Evolutionary conservation across 2,329 filamentous ascomycete species (phyloP).

Genomic region (Massarina eburnea): DNA sequence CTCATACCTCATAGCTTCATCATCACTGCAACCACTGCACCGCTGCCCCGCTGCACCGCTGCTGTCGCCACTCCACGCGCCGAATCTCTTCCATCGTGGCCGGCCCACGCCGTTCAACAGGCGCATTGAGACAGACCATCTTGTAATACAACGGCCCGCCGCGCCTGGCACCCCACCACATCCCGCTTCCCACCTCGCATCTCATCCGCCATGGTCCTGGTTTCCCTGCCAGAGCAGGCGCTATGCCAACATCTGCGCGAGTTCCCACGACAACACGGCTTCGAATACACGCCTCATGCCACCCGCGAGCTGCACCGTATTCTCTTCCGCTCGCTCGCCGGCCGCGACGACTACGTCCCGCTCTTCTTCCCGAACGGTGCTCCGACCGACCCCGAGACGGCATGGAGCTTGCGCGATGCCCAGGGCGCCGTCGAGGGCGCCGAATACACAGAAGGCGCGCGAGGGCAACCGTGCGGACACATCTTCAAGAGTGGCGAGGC

Average conservation of each 20-base stretch:
- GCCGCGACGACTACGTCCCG: slow-evolving; percentile 71
- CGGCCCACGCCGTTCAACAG: slow-evolving; percentile 16
- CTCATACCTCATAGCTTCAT: neutral
- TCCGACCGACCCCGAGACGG: slow-evolving; percentile 55
- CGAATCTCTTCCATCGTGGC: slow-evolving; percentile 10
- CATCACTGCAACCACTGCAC: slow-evolving; percentile 1
- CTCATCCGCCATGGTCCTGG: slow-evolving; percentile 42
- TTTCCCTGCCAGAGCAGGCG: slow-evolving; percentile 67
- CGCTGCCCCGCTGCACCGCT: too few relatives aligned
- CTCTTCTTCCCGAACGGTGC: slow-evolving; percentile 81
- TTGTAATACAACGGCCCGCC: neutral
- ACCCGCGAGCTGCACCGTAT: slow-evolving; percentile 71
- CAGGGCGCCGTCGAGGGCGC: slow-evolving; percentile 93
- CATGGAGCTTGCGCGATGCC: slow-evolving; percentile 78
- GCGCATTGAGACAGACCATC: neutral
- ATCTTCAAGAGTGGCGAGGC: slow-evolving; percentile 95
- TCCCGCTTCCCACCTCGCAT: slow-evolving; percentile 16
- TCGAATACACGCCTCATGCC: slow-evolving; percentile 74
- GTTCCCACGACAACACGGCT: slow-evolving; percentile 71
- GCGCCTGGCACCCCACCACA: slow-evolving; percentile 13
- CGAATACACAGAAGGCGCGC: slow-evolving; percentile 88
- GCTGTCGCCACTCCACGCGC: neutral
- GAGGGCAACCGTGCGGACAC: slow-evolving; percentile 93
- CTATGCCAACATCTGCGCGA: slow-evolving; percentile 81
- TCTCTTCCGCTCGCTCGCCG: slow-evolving; percentile 86